These are phyloP conservation scores for Albifimbria verrucaria DNA, from an alignment of 2,329 filamentous ascomycete species.

Conservation along the genomic window DNA sequence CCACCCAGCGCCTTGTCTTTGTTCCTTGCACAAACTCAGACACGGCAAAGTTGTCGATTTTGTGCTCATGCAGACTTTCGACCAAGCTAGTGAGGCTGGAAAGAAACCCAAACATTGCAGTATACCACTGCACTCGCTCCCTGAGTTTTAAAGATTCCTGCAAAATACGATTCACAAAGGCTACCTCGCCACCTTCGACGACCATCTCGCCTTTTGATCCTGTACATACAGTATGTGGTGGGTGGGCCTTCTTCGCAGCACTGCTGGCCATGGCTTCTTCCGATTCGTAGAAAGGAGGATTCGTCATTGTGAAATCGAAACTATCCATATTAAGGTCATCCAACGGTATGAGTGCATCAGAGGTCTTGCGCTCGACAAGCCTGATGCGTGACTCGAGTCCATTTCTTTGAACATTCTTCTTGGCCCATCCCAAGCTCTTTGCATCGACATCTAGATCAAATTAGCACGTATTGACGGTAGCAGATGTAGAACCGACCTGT, in stretches of 20 bases:
- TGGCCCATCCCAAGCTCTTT: constrained; percentile 64
- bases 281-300: constrained; percentile 91
- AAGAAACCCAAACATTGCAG: constrained; percentile 82
- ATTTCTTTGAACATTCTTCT: constrained; percentile 66
- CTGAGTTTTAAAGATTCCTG: constrained; percentile 61
- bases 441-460: constrained; percentile 64
- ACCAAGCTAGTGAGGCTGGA: constrained; percentile 63
- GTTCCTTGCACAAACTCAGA: constrained; percentile 74
- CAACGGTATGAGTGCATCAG: constrained; percentile 61
- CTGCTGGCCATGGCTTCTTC: constrained; percentile 63
- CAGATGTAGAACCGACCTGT: constrained; percentile 39
- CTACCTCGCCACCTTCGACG: constrained; percentile 70
- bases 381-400: constrained; percentile 60
- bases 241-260: constrained; percentile 61
- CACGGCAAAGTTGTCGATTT: constrained; percentile 76
- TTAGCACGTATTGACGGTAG: neutral
- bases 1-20: constrained; percentile 79
- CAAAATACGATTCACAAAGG: constrained; percentile 70
- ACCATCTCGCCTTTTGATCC: constrained; percentile 86
- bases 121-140: constrained; percentile 78
- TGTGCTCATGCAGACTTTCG: constrained; percentile 51
- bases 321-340: constrained; percentile 44
- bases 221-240: constrained; percentile 70
- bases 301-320: constrained; percentile 86
- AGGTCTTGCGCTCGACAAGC: constrained; percentile 51